Base-by-base conservation (phyloP, 352 stramenopile genomes). In the Pythium diclinum region DNA sequence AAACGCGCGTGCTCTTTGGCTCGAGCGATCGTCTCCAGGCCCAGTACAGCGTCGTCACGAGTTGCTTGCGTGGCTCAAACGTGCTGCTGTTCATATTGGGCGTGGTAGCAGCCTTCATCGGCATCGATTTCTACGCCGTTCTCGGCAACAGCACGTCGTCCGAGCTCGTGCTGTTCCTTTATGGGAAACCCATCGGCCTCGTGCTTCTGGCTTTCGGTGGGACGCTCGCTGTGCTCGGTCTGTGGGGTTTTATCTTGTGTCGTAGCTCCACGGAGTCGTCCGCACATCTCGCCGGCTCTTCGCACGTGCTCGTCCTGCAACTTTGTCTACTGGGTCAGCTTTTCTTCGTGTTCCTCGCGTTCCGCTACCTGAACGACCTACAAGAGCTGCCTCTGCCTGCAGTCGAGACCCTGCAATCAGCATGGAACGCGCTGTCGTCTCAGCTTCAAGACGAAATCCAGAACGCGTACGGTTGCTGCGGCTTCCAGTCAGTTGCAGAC, bases 1-100 rank as follows among this genome's bases (percentile, higher is more conserved):
- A 70, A 30, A 65, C 57, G 28, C 64, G 65, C 34, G 81, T 78
- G 0, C 63, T 91, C 21, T 88, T 88, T 57, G 75, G 63, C 2
- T 77, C 78, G 0, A 83, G 57, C 4, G 59, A 25, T 13, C 59
- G 48, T 0, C 51, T 85, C 11, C 54, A 75, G n/a, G 32, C 19
- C 16, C 77, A 87, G 32, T 91, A 83, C 21, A 40, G 40, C n/a
- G 56, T 55, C 0, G 51, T 84, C 4, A 79, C 69, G 6, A 17
- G 60, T 0, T 19, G 78, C 0, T 72, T 89, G 21, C 69, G 70
- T 21, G 9, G 71, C 10, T 73, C 65, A 51, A 87, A 83, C 38
- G 64, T 64, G 0, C 0, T 76, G 0, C 65, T 89, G 8, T 49
- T 63, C 1, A 3, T 65, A 9, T 4, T 69, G 2, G 68, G 68